phyloP scores from a whole-genome alignment of 2,329 filamentous ascomycete species.

The Trichoderma semiorbis region DNA sequence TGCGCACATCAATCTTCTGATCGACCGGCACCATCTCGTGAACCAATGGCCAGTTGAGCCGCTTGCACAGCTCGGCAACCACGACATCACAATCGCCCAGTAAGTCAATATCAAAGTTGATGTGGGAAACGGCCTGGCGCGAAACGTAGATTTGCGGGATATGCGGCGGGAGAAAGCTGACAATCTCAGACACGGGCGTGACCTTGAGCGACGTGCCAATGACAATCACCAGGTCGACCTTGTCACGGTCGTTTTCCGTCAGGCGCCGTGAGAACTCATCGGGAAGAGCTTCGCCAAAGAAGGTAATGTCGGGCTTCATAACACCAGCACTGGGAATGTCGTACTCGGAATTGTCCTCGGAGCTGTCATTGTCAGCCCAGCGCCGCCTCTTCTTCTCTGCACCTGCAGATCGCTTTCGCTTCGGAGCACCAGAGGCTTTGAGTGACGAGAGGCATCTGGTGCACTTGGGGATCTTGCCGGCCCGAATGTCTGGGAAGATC shows the following conservation, averaged over 20 bases:
- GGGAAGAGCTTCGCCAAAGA: slow-evolving; percentile 90
- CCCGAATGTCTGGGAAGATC: slow-evolving; percentile 76
- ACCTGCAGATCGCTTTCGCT: slow-evolving; percentile 38
- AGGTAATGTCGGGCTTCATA: slow-evolving; percentile 98
- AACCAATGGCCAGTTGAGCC: slow-evolving; percentile 73
- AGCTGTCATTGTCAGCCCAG: slow-evolving; percentile 35
- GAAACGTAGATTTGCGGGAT: slow-evolving; percentile 91
- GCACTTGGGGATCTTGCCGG: slow-evolving; percentile 74
- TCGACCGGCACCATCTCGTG: slow-evolving; percentile 79
- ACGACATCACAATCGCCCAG: slow-evolving; percentile 94
- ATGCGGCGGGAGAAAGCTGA: slow-evolving; percentile 70
- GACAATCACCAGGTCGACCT: slow-evolving; percentile 86
- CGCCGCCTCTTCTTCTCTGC: slow-evolving; percentile 42
- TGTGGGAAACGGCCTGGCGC: slow-evolving; percentile 77
- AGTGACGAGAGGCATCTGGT: slow-evolving; percentile 62
- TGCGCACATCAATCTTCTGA: slow-evolving; percentile 57
- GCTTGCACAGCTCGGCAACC: slow-evolving; percentile 78
- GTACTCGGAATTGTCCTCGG: slow-evolving; percentile 46
- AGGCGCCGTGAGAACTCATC: slow-evolving; percentile 78
- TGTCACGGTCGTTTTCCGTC: slow-evolving; percentile 73
- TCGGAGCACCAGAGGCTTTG: slow-evolving; percentile 28
- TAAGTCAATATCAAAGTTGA: slow-evolving; percentile 94
- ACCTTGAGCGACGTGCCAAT: slow-evolving; percentile 97
- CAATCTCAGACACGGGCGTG: slow-evolving; percentile 88
- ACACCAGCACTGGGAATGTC: slow-evolving; percentile 66